These are phyloP conservation scores for Xerocomellus chrysenteron DNA, from an alignment of 768 basidiomycete genomes.

Conservation along the genomic window DNA sequence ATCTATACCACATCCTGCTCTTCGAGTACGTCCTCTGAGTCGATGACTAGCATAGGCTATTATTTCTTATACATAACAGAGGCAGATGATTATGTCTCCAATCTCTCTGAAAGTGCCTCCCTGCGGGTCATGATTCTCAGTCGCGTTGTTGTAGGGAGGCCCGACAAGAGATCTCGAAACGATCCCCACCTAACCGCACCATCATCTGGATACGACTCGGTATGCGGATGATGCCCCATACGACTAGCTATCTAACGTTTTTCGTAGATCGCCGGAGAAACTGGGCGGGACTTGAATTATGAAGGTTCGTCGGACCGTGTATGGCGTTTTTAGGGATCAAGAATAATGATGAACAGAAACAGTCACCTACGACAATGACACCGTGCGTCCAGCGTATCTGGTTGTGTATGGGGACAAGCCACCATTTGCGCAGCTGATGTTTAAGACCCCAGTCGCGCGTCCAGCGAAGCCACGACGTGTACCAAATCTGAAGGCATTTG, in stretches of 20 bases:
- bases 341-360: slow-evolving; percentile 42
- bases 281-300: slow-evolving; percentile 65
- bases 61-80: slow-evolving; percentile 38
- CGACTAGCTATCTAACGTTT: background rate
- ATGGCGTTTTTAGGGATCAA: background rate
- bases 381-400: slow-evolving; percentile 64
- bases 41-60: background rate
- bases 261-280: slow-evolving; percentile 55
- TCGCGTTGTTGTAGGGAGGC: slow-evolving; percentile 64
- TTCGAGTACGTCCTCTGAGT: slow-evolving; percentile 47
- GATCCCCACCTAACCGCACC: slow-evolving; percentile 47
- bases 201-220: slow-evolving; percentile 60
- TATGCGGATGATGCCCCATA: slow-evolving; percentile 31
- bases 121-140: slow-evolving; percentile 55
- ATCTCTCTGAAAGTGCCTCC: slow-evolving; percentile 39
- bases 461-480: slow-evolving; percentile 41
- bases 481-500: slow-evolving; percentile 25
- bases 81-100: slow-evolving; percentile 62
- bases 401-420: slow-evolving; percentile 53
- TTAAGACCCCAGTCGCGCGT: slow-evolving; percentile 38
- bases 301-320: slow-evolving; percentile 34
- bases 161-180: slow-evolving; percentile 50
- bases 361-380: slow-evolving; percentile 65
- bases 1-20: slow-evolving; percentile 68
- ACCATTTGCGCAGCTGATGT: slow-evolving; percentile 25